Percentiles rank a stretch among this genome's conserved stretches.
These are phyloP conservation scores for Tuber magnatum DNA, from an alignment of 495 filamentous ascomycete species.

Conservation along the genomic window DNA sequence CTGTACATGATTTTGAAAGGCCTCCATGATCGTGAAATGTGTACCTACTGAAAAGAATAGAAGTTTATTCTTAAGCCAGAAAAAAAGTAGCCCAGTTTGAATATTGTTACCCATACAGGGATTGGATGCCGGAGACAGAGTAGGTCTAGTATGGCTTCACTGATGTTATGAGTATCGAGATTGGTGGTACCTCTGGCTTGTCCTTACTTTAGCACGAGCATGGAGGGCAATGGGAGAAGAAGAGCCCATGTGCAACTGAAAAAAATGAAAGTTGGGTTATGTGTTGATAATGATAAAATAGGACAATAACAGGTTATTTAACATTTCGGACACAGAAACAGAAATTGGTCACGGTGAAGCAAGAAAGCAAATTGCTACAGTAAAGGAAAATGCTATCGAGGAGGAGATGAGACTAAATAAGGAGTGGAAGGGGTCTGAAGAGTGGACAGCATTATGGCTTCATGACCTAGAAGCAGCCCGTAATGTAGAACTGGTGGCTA, in stretches of 20 bases:
- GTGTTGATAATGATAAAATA: constrained; percentile 17
- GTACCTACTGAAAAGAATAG: constrained; percentile 2
- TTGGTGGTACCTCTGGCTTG: constrained; percentile 5
- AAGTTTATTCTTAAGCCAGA: constrained; percentile 9
- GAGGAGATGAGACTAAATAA: too few species aligned
- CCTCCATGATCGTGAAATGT: constrained; percentile 3
- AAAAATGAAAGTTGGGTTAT: constrained; percentile 9
- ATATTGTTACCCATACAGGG: constrained; percentile 1
- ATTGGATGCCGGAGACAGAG: constrained; percentile 6
- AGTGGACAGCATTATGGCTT: neutral
- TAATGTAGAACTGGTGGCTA: neutral
- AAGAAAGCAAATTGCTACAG: too few species aligned
- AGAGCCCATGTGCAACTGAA: neutral
- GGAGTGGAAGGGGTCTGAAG: neutral
- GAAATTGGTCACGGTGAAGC: too few species aligned
- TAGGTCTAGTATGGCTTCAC: constrained; percentile 17
- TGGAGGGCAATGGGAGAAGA: too few species aligned
- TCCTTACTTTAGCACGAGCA: neutral
- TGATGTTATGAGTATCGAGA: constrained; percentile 14
- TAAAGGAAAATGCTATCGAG: too few species aligned
- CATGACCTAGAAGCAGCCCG: neutral
- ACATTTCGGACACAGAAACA: constrained; percentile 1
- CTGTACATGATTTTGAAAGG: neutral
- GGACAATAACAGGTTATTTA: constrained; percentile 2
- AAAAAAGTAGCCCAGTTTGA: constrained; percentile 3